These are phyloP conservation scores for Nakazawaea siamensis DNA, from an alignment of 805 yeast genomes.

Conservation along the genomic window DNA sequence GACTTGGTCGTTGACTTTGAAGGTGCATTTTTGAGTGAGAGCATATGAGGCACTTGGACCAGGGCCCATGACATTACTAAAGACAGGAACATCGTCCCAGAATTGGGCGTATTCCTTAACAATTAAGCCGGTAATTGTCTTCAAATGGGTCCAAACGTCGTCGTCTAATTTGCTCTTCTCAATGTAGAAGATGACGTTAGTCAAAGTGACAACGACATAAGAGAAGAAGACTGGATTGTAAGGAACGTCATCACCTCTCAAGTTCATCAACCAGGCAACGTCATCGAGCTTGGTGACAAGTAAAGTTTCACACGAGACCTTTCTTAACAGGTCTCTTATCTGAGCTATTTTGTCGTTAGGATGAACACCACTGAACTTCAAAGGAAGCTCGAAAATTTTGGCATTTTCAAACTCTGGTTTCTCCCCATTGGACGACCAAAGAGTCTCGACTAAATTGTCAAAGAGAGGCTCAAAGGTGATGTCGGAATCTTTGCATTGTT, in stretches of 20 bases:
- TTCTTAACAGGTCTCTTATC: slow-evolving; percentile 18
- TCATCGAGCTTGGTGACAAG: slow-evolving; percentile 72
- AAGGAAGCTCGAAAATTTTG: slow-evolving; percentile 24
- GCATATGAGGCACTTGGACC: slow-evolving; percentile 7
- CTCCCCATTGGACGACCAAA: slow-evolving; percentile 51
- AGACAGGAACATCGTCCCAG: slow-evolving; percentile 36
- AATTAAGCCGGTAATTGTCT: slow-evolving; percentile 17
- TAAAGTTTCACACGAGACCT: slow-evolving; percentile 32
- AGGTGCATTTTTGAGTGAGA: slow-evolving; percentile 2
- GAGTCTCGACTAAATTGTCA: slow-evolving; percentile 62
- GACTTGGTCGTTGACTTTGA: slow-evolving; percentile 14
- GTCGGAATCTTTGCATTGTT: slow-evolving; percentile 23
- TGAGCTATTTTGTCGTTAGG: slow-evolving; percentile 27
- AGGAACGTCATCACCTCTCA: slow-evolving; percentile 70
- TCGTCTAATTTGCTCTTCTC: slow-evolving; percentile 35
- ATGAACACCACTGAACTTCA: slow-evolving; percentile 32
- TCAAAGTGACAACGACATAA: slow-evolving; percentile 28
- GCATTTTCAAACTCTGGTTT: slow-evolving; percentile 20
- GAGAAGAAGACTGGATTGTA: slow-evolving; percentile 78
- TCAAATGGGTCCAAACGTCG: slow-evolving; percentile 19
- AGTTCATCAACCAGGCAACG: slow-evolving; percentile 77
- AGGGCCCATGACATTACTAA: slow-evolving; percentile 7
- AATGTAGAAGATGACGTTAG: slow-evolving; percentile 40
- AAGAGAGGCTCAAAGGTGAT: slow-evolving; percentile 43
- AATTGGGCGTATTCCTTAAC: slow-evolving; percentile 46